These are phyloP conservation scores for Cryptococcus jaspeensis DNA, from an alignment of 1,284 basidiomycete species.

Conservation along the genomic window DNA sequence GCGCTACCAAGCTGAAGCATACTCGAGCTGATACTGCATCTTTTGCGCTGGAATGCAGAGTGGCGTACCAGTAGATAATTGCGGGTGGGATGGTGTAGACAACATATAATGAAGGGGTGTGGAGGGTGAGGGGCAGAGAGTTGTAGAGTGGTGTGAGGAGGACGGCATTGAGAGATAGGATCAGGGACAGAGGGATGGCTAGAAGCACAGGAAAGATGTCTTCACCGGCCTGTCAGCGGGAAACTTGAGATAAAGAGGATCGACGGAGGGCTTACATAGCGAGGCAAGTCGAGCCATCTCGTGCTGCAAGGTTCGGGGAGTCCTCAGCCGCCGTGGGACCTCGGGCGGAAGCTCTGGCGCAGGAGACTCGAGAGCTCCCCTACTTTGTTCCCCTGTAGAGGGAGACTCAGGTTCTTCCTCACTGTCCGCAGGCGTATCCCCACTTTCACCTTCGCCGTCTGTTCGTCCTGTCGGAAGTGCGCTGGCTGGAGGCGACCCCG, in stretches of 20 bases:
- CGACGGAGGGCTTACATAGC: conserved; percentile 17
- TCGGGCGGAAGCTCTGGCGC: background rate
- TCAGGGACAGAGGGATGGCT: conserved; percentile 21
- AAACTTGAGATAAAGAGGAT: background rate
- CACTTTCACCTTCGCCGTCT: background rate
- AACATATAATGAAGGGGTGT: conserved; percentile 15
- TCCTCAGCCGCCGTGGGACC: background rate
- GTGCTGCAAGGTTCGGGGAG: conserved; percentile 18
- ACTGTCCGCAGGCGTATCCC: background rate
- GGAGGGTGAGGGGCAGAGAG: conserved; percentile 27
- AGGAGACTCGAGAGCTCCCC: background rate
- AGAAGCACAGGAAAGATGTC: conserved; percentile 27
- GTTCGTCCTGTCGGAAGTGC: background rate
- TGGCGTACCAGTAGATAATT: conserved; percentile 20
- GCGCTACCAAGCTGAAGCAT: conserved; percentile 25
- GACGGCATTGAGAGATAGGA: conserved; percentile 20
- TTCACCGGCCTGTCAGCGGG: conserved; percentile 6
- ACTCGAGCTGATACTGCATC: conserved; percentile 21
- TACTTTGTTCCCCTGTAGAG: background rate
- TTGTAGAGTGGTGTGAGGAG: conserved; percentile 35
- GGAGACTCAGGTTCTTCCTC: background rate
- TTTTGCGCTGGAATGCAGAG: conserved; percentile 5
- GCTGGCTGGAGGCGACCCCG: background rate
- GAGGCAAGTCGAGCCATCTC: conserved; percentile 14
- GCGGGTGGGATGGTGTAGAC: conserved; percentile 15